Conservation (phyloP, 495 filamentous ascomycete species). For the Penicillium pancosmium region DNA sequence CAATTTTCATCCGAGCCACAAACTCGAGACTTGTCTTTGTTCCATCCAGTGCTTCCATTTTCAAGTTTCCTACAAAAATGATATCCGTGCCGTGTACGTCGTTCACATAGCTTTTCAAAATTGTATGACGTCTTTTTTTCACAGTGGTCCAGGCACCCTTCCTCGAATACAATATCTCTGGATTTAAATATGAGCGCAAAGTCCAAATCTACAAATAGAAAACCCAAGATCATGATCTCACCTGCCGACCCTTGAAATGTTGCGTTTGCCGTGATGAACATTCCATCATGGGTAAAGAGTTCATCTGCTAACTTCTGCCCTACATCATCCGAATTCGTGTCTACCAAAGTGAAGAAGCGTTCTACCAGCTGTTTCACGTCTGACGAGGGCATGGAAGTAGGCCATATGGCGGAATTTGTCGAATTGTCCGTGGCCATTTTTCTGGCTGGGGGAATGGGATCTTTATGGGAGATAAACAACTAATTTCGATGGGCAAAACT, state of each 20-base stretch:
- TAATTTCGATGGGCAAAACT: too few species aligned
- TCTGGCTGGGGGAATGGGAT: neutral
- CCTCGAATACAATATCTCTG: neutral
- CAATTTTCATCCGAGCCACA: neutral
- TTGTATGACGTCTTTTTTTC: neutral
- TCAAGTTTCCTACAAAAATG: neutral
- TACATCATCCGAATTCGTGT: neutral
- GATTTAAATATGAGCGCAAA: too few species aligned
- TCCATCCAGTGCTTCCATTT: neutral
- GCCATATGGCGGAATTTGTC: neutral
- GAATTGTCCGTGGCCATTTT: neutral
- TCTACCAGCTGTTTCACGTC: neutral
- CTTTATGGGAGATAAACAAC: too few species aligned
- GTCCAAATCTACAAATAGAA: neutral
- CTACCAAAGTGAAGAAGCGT: constrained; percentile 2
- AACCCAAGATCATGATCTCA: neutral
- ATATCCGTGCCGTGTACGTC: neutral
- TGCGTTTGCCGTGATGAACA: neutral
- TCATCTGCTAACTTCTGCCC: neutral
- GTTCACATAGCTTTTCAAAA: neutral
- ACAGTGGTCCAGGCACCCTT: neutral
- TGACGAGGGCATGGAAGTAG: neutral
- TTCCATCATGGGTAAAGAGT: neutral
- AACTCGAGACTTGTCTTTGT: neutral
- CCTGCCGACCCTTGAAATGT: neutral